Conservation (phyloP, 768 basidiomycete genomes). For the Mycena chlorophos region DNA sequence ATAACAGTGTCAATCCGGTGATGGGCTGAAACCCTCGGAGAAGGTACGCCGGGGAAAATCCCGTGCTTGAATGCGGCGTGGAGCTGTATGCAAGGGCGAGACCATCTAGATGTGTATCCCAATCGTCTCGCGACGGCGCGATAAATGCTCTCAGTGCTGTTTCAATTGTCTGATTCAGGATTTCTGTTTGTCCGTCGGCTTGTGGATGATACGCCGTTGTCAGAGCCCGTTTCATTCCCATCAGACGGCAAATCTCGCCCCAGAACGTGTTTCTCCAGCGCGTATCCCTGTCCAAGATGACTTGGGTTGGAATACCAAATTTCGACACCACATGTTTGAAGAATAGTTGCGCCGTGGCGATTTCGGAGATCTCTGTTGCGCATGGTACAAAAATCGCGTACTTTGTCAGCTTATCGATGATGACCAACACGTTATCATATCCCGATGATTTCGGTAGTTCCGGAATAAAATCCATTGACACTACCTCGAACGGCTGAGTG, state of each 20-base stretch:
- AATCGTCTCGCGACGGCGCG: conserved; percentile 24
- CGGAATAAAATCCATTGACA: conserved; percentile 39
- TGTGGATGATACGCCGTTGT: conserved; percentile 33
- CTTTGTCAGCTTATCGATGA: conserved; percentile 42
- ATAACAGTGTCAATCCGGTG: conserved; percentile 7
- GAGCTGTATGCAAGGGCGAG: conserved; percentile 35
- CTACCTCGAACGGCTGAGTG: conserved; percentile 29
- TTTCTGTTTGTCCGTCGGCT: conserved; percentile 40
- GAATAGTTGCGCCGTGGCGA: conserved; percentile 11
- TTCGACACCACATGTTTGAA: conserved; percentile 6
- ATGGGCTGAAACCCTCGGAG: conserved; percentile 29
- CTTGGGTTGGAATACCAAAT: conserved; percentile 19
- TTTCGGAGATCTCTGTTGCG: conserved; percentile 24
- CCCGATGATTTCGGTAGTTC: conserved; percentile 33
- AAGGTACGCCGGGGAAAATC: conserved; percentile 29
- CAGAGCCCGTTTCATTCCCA: conserved; percentile 27
- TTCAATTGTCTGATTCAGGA: conserved; percentile 34
- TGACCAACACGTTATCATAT: conserved; percentile 31
- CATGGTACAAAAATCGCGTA: conserved; percentile 40
- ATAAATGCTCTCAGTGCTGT: conserved; percentile 32
- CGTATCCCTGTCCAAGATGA: conserved; percentile 32
- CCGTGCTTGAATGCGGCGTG: conserved; percentile 28
- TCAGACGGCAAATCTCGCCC: conserved; percentile 26
- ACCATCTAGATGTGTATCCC: conserved; percentile 25
- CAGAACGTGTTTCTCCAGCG: conserved; percentile 31